These are phyloP conservation scores for Aspergillus thermomutatus DNA, from an alignment of 2,329 filamentous ascomycete genomes.

Conservation along the genomic window DNA sequence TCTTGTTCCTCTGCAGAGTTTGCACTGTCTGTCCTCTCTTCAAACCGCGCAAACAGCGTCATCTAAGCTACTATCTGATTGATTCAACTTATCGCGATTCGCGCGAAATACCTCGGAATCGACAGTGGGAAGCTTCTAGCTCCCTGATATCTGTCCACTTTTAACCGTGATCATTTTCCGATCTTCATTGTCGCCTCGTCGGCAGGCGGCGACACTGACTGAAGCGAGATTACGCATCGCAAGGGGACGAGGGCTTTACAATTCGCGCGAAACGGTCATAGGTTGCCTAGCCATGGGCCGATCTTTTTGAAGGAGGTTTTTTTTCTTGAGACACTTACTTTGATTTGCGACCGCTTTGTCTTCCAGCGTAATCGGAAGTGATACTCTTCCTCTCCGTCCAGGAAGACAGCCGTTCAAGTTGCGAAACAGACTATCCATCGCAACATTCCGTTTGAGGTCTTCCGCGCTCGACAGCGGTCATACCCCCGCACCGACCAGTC, in stretches of 20 bases:
- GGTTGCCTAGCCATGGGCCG: not conserved
- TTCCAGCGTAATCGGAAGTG: not conserved
- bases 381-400: not conserved
- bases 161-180: not conserved
- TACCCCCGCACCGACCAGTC: not conserved
- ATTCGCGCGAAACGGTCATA: not conserved
- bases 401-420: no score
- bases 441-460: not conserved
- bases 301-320: not conserved
- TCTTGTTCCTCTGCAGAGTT: conserved; percentile 30
- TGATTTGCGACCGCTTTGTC: not conserved
- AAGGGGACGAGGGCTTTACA: not conserved
- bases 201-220: not conserved
- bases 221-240: not conserved
- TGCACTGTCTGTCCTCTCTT: conserved; percentile 40
- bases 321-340: not conserved
- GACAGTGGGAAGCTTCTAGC: conserved; percentile 7
- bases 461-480: not conserved
- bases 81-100: conserved; percentile 17
- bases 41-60: conserved; percentile 40
- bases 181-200: not conserved
- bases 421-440: not conserved
- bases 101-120: conserved; percentile 4
- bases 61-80: conserved; percentile 25
- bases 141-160: not conserved